phyloP scores from a whole-genome alignment of 495 filamentous ascomycete genomes.

The Articulospora tetracladia region DNA sequence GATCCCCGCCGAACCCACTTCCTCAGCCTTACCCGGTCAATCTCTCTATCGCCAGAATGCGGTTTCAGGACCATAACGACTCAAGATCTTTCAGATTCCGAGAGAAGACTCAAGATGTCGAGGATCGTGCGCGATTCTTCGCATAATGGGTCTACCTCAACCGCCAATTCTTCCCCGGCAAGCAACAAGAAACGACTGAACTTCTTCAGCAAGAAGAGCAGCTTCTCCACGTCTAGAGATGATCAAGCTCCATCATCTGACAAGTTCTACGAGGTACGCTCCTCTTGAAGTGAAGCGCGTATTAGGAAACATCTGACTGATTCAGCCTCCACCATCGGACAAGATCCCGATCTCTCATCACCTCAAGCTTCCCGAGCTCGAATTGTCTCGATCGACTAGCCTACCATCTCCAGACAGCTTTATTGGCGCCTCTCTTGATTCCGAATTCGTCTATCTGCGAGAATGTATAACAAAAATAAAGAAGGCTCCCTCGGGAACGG shows the following conservation, averaged over 20 bases:
- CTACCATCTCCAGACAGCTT: constrained; percentile 21
- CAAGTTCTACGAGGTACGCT: constrained; percentile 14
- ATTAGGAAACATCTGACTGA: not conserved
- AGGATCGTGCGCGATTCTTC: too few species aligned
- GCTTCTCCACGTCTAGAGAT: too few species aligned
- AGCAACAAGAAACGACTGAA: constrained; percentile 7
- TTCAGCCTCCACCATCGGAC: constrained; percentile 7
- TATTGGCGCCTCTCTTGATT: constrained; percentile 16
- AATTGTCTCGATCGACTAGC: constrained; percentile 15
- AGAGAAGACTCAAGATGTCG: too few species aligned
- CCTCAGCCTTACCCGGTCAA: too few species aligned
- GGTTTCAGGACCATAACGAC: too few species aligned
- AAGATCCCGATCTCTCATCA: constrained; percentile 13
- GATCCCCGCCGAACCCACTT: not conserved
- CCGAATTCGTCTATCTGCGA: constrained; percentile 24
- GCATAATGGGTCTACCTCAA: too few species aligned
- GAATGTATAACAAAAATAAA: constrained; percentile 24
- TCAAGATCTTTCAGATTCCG: too few species aligned
- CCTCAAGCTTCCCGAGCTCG: constrained; percentile 11
- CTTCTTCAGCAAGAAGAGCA: constrained; percentile 19
- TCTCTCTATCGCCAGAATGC: too few species aligned
- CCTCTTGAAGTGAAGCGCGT: too few species aligned
- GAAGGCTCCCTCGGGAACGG: constrained; percentile 20
- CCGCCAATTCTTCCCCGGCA: too few species aligned
- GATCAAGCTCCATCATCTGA: constrained; percentile 6